A percentile compares a stretch with the other conserved stretches of the same genome.
phyloP scores from a whole-genome alignment of 192 early-diverging fungal species.

The Linnemannia elongata region DNA sequence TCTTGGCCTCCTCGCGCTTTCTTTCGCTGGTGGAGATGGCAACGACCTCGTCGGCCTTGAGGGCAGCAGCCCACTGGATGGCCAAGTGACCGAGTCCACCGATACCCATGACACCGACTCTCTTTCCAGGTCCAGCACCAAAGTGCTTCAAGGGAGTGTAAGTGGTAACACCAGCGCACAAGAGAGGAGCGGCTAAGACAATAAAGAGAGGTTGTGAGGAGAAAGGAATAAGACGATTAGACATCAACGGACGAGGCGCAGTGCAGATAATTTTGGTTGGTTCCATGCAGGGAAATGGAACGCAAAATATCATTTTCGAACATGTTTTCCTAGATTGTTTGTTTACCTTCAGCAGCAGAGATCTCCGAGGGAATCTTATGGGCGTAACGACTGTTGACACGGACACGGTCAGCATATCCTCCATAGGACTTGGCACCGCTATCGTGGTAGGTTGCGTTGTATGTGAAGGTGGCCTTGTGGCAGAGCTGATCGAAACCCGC shows the following conservation, averaged over 20 bases:
- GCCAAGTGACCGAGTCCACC: conserved; percentile 81
- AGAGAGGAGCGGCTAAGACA: conserved; percentile 74
- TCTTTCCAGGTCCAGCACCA: conserved; percentile 59
- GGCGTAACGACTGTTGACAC: conserved; percentile 72
- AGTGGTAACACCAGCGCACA: conserved; percentile 90
- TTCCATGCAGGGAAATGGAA: neutral
- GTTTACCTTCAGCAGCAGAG: conserved; percentile 62
- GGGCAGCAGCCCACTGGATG: conserved; percentile 74
- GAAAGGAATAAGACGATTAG: neutral
- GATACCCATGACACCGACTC: conserved; percentile 76
- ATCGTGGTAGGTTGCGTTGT: conserved; percentile 71
- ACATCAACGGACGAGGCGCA: neutral
- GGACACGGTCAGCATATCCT: conserved; percentile 68
- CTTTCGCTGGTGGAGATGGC: conserved; percentile 68
- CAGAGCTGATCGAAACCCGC: conserved; percentile 51
- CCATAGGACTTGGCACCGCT: conserved; percentile 69
- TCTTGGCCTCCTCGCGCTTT: conserved; percentile 69
- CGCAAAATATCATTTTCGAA: neutral
- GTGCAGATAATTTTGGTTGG: neutral
- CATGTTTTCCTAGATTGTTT: conserved; percentile 33
- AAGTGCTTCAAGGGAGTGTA: conserved; percentile 70
- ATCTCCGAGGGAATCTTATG: conserved; percentile 74
- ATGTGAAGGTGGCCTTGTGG: conserved; percentile 62
- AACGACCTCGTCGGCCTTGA: conserved; percentile 65
- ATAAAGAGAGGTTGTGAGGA: neutral